phyloP scores from a whole-genome alignment of 106 monocot genomes.

The Apostasia ramifera region DNA sequence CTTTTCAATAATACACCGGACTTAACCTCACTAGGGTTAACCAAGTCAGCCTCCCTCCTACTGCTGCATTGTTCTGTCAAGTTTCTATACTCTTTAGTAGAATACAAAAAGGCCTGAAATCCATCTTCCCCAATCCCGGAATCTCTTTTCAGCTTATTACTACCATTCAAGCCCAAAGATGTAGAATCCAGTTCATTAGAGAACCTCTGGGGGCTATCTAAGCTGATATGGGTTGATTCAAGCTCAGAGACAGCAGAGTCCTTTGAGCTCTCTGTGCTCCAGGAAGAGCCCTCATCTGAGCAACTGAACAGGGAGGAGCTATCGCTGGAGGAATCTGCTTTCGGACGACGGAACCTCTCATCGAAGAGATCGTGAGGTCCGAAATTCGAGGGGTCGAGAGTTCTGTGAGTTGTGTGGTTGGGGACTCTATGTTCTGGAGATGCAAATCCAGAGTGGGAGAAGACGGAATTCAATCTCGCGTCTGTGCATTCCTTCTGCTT shows the following conservation, averaged over 20 bases:
- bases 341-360: neutral
- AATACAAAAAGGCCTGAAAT: constrained; percentile 28
- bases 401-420: neutral
- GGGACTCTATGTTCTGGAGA: neutral
- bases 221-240: constrained; percentile 22
- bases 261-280: constrained; percentile 43
- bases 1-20: constrained; percentile 14
- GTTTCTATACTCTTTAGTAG: constrained; percentile 25
- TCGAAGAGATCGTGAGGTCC: constrained; percentile 3
- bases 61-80: constrained; percentile 18
- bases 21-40: neutral
- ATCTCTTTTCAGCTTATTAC: neutral
- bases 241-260: constrained; percentile 40
- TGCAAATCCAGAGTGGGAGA: neutral
- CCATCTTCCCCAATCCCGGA: constrained; percentile 4
- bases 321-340: constrained; percentile 34
- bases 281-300: constrained; percentile 51
- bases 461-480: neutral
- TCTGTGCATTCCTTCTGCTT: neutral
- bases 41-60: constrained; percentile 8
- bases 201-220: constrained; percentile 14
- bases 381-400: neutral
- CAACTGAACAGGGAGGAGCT: constrained; percentile 30
- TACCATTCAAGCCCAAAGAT: constrained; percentile 20
- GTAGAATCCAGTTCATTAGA: constrained; percentile 9